Evolutionary conservation across 2,329 filamentous ascomycete genomes (phyloP).

Genomic region (Cercospora berteroae): DNA sequence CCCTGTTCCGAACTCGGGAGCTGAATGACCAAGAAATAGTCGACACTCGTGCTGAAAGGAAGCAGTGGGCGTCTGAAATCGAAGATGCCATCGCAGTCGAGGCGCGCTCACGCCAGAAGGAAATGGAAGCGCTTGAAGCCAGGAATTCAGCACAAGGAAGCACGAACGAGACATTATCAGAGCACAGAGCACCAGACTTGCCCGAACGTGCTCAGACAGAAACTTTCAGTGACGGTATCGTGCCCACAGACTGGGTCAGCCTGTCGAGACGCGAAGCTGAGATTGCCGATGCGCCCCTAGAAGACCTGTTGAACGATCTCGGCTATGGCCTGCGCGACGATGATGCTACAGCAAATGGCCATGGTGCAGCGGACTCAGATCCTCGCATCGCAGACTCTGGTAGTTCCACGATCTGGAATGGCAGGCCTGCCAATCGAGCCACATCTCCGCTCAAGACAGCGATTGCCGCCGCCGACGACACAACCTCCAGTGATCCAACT

Average conservation of each 20-base stretch:
- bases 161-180: neutral
- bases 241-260: slow-evolving; percentile 34
- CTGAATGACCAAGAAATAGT: slow-evolving; percentile 68
- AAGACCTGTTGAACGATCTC: slow-evolving; percentile 44
- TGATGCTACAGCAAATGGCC: neutral
- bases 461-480: slow-evolving; percentile 13
- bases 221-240: slow-evolving; percentile 21
- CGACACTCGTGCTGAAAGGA: slow-evolving; percentile 61
- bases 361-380: neutral
- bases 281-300: slow-evolving; percentile 41
- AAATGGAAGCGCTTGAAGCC: neutral
- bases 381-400: slow-evolving; percentile 6
- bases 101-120: neutral
- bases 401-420: slow-evolving; percentile 17
- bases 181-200: slow-evolving; percentile 6
- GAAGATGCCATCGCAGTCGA: slow-evolving; percentile 29
- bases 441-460: slow-evolving; percentile 16
- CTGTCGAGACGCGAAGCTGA: slow-evolving; percentile 34
- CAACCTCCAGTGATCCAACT: slow-evolving; percentile 13
- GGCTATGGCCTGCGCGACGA: slow-evolving; percentile 39
- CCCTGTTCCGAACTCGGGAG: slow-evolving; percentile 79
- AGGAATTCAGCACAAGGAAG: neutral
- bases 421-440: slow-evolving; percentile 2
- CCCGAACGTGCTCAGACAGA: neutral
- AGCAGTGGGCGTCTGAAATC: slow-evolving; percentile 51